Evolutionary conservation across 1,284 basidiomycete genomes (phyloP), one percentile per base, ranked within the genome.

Genomic region (Naganishia liquefaciens): DNA sequence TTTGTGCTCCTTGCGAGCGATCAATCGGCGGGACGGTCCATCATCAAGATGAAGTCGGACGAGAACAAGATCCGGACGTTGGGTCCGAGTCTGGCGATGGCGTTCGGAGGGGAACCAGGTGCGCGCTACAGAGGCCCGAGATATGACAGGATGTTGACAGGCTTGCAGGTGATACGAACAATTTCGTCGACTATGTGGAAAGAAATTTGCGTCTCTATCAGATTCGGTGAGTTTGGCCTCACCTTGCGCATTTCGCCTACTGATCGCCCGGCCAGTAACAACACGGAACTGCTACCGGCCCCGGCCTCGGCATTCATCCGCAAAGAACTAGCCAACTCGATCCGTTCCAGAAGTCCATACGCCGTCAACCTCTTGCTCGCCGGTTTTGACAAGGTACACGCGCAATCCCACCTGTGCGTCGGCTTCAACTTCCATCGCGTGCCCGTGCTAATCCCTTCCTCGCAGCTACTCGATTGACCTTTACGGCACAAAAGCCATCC

Each of bases 1-100:
- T 97, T 91, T 80, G 88, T 91, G 63, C 84, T 97, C 67, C 81
- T 97, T 71, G 93, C 93, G 3, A 88, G 93, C 28, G 95, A 99
- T 80, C 93, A 88, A 27, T 92, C 88, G 37, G 87, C 93, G 7
- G 88, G 74, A 5, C 85, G 90, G 66, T 95, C 91, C 25, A 93
- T 99, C 78, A 88, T 98, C 74, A 95, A 94, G 81, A 96, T 98
- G 92, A 97, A 99, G 83, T 80, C 85, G 37, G 92, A 97, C 80
- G 90, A 93, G 81, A 95, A 99, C 84, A 98, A 99, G 83, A 93
- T 95, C 82, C 94, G 93, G 55, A 57, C 53, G 51, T 37, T 64
- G 43, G 88, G 90, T 70, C 88, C 93, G 44, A 91, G 97, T 77
- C 83, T 99, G 21, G 86, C 96, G 74, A 96, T 99, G 92, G 88